A percentile compares a stretch with the other conserved stretches of the same genome.
Conservation (phyloP, 1,284 basidiomycete genomes). For the Meira miltonrushii region DNA sequence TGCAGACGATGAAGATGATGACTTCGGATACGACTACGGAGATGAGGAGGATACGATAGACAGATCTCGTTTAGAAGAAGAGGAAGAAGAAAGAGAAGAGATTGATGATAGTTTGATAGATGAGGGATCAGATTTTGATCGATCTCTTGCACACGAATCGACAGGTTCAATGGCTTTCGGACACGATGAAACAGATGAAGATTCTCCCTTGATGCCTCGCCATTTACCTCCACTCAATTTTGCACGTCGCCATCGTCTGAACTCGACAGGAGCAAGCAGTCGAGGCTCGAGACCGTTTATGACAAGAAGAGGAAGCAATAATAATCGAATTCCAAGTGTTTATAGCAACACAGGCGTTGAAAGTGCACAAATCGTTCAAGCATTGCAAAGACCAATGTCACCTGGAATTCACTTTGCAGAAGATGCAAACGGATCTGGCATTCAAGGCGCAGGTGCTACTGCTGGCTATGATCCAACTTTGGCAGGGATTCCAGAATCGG, state of each 20-base stretch:
- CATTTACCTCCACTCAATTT: slow-evolving; percentile 46
- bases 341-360: slow-evolving; percentile 43
- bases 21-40: slow-evolving; percentile 62
- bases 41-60: slow-evolving; percentile 12
- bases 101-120: slow-evolving; percentile 2
- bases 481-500: slow-evolving; percentile 37
- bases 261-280: slow-evolving; percentile 4
- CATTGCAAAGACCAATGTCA: slow-evolving; percentile 10
- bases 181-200: slow-evolving; percentile 15
- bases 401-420: not conserved
- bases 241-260: slow-evolving; percentile 24
- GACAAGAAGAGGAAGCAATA: slow-evolving; percentile 23
- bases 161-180: slow-evolving; percentile 1
- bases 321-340: slow-evolving; percentile 28
- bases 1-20: slow-evolving; percentile 38
- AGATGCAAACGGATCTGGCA: not conserved
- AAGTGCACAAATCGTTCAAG: slow-evolving; percentile 15
- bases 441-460: slow-evolving; percentile 4
- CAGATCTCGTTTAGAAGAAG: not conserved
- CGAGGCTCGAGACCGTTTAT: slow-evolving; percentile 16
- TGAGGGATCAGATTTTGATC: slow-evolving; percentile 4
- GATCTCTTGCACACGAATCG: slow-evolving; percentile 1
- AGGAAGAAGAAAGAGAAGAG: slow-evolving; percentile 15
- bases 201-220: slow-evolving; percentile 22
- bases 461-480: slow-evolving; percentile 33